Percentiles rank a stretch among this genome's conserved stretches.
Conservation (phyloP, 2,329 filamentous ascomycete genomes). For the Ceratocystis huliohia region DNA sequence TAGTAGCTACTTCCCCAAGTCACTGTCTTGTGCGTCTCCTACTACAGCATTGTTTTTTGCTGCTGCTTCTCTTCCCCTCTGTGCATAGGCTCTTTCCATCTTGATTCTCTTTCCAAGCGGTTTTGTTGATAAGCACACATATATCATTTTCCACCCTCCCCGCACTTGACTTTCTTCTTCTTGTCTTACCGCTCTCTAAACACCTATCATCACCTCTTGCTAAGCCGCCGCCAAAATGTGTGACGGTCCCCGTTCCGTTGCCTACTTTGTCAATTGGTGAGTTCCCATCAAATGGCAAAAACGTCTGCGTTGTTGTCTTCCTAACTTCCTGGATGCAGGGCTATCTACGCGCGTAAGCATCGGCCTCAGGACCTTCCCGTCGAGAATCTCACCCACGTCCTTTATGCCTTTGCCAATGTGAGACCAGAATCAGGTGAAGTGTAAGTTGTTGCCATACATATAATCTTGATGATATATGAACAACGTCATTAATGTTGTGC, state of each 20-base stretch:
- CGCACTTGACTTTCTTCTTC: background rate
- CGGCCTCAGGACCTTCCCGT: conserved; percentile 72
- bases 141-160: background rate
- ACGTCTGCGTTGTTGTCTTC: background rate
- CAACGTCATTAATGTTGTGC: conserved; percentile 9
- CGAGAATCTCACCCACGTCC: conserved; percentile 72
- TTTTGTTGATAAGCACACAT: background rate
- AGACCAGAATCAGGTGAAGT: conserved; percentile 69
- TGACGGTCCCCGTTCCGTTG: conserved; percentile 50
- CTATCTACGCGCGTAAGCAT: conserved; percentile 76
- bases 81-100: background rate
- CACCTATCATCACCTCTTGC: background rate
- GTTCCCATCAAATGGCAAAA: background rate
- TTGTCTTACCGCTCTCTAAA: background rate
- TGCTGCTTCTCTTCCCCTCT: background rate
- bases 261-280: conserved; percentile 61
- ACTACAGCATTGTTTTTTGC: background rate
- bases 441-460: conserved; percentile 29
- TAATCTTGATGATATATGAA: background rate
- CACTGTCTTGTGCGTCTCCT: background rate
- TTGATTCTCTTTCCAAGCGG: background rate
- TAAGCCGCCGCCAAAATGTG: conserved; percentile 5
- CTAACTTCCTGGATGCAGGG: conserved; percentile 34
- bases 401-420: conserved; percentile 87
- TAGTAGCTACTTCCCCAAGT: background rate